phyloP scores from a whole-genome alignment of 805 yeast species.

The Suhomyces xylopsoci region DNA sequence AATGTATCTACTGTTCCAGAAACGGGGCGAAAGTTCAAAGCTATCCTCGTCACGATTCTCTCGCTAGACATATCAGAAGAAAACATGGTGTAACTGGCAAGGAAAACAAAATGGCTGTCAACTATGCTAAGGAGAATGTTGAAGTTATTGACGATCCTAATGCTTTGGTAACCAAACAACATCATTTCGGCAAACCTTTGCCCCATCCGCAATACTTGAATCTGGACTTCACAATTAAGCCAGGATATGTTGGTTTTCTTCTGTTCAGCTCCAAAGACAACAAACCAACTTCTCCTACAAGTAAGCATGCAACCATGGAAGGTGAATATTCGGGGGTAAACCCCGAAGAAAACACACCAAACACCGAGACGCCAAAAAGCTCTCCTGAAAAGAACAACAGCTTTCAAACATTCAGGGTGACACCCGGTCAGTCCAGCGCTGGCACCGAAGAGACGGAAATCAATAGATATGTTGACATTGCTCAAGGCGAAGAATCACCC shows the following conservation, averaged over 20 bases:
- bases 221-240: constrained; percentile 27
- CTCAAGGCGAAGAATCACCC: not conserved
- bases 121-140: constrained; percentile 41
- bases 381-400: not conserved
- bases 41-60: constrained; percentile 44
- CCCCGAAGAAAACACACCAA: not conserved
- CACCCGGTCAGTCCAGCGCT: not conserved
- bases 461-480: not conserved
- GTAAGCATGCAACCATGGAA: not conserved
- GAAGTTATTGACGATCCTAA: constrained; percentile 33
- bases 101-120: constrained; percentile 44
- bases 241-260: constrained; percentile 28
- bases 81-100: constrained; percentile 45
- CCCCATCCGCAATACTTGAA: constrained; percentile 32
- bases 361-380: not conserved
- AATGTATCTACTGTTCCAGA: constrained; percentile 38
- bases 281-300: not conserved
- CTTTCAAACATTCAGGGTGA: not conserved
- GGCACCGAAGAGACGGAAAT: not conserved
- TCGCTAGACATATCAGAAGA: constrained; percentile 42
- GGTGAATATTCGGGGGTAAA: not conserved
- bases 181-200: constrained; percentile 18
- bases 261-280: constrained; percentile 22
- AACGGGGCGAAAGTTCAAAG: constrained; percentile 35
- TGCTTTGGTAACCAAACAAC: constrained; percentile 7